Evolutionary conservation across 2,329 filamentous ascomycete species (phyloP).

Genomic region (Hymenoscyphus linearis): DNA sequence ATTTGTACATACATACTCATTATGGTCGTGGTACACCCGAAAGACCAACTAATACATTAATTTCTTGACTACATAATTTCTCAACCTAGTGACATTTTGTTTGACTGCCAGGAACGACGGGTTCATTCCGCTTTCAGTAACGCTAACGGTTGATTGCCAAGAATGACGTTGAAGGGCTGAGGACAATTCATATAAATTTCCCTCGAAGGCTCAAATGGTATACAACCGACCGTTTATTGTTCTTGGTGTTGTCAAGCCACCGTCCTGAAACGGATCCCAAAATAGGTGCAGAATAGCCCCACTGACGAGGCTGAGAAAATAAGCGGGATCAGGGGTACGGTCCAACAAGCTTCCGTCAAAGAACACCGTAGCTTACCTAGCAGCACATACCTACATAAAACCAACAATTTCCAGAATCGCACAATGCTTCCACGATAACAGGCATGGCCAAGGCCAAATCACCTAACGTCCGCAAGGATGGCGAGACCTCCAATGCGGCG

Average conservation of each 20-base stretch:
- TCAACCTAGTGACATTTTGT: background rate
- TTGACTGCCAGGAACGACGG: background rate
- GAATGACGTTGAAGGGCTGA: background rate
- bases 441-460: constrained; percentile 40
- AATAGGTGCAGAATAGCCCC: background rate
- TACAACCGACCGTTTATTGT: background rate
- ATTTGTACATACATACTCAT: background rate
- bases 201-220: background rate
- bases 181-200: background rate
- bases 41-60: background rate
- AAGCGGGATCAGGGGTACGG: constrained; percentile 17
- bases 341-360: constrained; percentile 3
- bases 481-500: constrained; percentile 14
- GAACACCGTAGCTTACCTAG: constrained; percentile 8
- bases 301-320: constrained; percentile 5
- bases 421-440: constrained; percentile 38
- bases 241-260: background rate
- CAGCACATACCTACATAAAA: background rate
- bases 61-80: background rate
- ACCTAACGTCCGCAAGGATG: constrained; percentile 28
- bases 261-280: background rate
- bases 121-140: background rate
- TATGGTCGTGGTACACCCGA: background rate
- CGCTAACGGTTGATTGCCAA: background rate
- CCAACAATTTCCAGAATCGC: constrained; percentile 8